Evolutionary conservation across 352 stramenopile genomes (phyloP).

Genomic region (Phytophthora chlamydospora): DNA sequence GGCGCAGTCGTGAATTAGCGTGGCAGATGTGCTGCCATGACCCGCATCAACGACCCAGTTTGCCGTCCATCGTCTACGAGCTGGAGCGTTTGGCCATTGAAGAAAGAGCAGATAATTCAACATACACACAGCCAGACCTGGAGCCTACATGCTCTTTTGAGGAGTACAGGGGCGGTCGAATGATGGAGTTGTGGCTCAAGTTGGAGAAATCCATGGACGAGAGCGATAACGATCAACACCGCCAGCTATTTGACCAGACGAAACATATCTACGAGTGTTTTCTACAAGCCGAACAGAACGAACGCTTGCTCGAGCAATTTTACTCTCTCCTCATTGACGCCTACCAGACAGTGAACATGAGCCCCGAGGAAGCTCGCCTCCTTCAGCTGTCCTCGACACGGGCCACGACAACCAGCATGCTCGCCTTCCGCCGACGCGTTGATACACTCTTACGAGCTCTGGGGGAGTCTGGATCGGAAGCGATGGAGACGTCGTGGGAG

Average conservation of each 20-base stretch:
- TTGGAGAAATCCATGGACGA: too few species aligned
- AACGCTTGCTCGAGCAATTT: neutral
- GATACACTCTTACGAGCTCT: neutral
- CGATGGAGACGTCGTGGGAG: neutral
- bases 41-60: neutral
- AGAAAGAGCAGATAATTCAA: neutral
- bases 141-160: too few species aligned
- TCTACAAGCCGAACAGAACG: too few species aligned
- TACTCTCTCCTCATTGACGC: neutral
- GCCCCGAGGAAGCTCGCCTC: neutral
- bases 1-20: too few species aligned
- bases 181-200: too few species aligned
- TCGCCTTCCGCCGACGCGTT: neutral
- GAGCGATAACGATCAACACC: too few species aligned
- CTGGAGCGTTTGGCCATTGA: conserved; percentile 11
- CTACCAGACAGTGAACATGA: neutral
- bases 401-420: neutral
- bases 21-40: conserved; percentile 9
- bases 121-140: too few species aligned
- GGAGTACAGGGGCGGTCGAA: too few species aligned
- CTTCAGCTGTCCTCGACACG: conserved; percentile 1
- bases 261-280: too few species aligned
- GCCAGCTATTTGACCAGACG: too few species aligned
- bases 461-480: neutral
- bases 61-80: conserved; percentile 2